Conservation (phyloP, 495 filamentous ascomycete genomes). For the Filosporella fistucella region DNA sequence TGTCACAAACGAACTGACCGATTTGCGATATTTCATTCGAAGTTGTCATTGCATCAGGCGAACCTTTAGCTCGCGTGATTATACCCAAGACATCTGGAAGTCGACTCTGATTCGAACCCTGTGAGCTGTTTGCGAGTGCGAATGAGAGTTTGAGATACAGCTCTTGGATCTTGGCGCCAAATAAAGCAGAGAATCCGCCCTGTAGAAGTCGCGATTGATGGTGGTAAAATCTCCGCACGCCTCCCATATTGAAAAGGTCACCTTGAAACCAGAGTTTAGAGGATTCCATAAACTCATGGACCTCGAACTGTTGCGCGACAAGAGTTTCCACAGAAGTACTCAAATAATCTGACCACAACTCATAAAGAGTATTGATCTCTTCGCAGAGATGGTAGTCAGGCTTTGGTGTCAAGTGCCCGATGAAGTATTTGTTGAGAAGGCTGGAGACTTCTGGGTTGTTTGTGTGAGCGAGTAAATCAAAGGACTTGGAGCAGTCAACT, state of each 20-base stretch:
- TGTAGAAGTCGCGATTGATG: conserved; percentile 30
- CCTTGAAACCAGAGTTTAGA: conserved; percentile 28
- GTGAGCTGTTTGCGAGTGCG: conserved; percentile 21
- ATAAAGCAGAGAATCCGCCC: conserved; percentile 28
- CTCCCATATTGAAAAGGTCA: conserved; percentile 30
- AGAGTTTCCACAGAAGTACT: conserved; percentile 27
- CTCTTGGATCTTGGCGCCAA: conserved; percentile 28
- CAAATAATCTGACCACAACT: conserved; percentile 28
- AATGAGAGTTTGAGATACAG: conserved; percentile 31
- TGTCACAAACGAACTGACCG: conserved; percentile 29
- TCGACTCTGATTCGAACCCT: conserved; percentile 22
- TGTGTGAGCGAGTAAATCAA: conserved; percentile 31
- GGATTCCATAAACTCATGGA: conserved; percentile 27
- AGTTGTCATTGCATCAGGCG: conserved; percentile 20
- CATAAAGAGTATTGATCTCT: conserved; percentile 24
- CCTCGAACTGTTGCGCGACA: conserved; percentile 27
- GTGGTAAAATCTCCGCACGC: conserved; percentile 32
- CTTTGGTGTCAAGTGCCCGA: conserved; percentile 27
- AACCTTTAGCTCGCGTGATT: conserved; percentile 26
- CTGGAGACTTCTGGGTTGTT: conserved; percentile 30
- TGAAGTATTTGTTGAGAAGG: conserved; percentile 30
- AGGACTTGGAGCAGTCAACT: conserved; percentile 30
- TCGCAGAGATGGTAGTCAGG: conserved; percentile 25
- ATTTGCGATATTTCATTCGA: conserved; percentile 28
- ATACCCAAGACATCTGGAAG: conserved; percentile 31